Evolutionary conservation across 495 filamentous ascomycete species (phyloP).

Genomic region (Eremomyces bilateralis): DNA sequence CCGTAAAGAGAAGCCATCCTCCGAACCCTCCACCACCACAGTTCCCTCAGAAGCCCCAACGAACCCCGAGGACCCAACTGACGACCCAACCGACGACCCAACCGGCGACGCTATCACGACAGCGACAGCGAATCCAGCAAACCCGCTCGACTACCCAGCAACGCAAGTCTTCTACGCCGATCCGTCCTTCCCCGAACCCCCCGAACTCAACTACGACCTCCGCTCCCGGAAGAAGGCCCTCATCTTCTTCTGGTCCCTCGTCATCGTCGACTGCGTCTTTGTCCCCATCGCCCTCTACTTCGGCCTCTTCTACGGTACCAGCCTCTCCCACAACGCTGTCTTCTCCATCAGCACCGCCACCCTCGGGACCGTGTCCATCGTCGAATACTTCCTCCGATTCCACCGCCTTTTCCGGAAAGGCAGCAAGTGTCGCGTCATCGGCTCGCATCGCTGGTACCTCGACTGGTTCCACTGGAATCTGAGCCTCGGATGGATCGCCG

Average conservation of each 20-base stretch:
- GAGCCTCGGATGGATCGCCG: constrained; percentile 26
- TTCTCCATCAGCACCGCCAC: constrained; percentile 35
- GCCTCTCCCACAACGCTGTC: constrained; percentile 32
- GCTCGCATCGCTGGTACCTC: constrained; percentile 28
- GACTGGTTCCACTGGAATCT: constrained; percentile 45
- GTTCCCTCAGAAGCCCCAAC: not conserved
- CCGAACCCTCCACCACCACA: not conserved
- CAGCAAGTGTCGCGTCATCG: constrained; percentile 30
- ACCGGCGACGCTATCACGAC: constrained; percentile 1
- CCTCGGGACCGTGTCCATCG: constrained; percentile 34
- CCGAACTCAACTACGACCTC: constrained; percentile 33
- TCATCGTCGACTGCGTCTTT: constrained; percentile 29
- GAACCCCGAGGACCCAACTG: not conserved
- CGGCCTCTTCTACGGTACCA: constrained; percentile 31
- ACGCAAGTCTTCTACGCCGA: constrained; percentile 12
- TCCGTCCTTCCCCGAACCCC: constrained; percentile 21
- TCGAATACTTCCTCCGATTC: constrained; percentile 30
- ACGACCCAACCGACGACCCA: not conserved
- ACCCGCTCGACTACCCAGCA: constrained; percentile 6
- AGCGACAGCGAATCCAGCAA: not conserved
- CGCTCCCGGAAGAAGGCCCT: constrained; percentile 31
- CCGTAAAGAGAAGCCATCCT: not conserved
- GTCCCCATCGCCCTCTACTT: constrained; percentile 37
- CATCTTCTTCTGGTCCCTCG: constrained; percentile 34
- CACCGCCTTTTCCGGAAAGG: constrained; percentile 21